Evolutionary conservation across 75 land plant genomes (phyloP).

Genomic region (Sequoia sempervirens): DNA sequence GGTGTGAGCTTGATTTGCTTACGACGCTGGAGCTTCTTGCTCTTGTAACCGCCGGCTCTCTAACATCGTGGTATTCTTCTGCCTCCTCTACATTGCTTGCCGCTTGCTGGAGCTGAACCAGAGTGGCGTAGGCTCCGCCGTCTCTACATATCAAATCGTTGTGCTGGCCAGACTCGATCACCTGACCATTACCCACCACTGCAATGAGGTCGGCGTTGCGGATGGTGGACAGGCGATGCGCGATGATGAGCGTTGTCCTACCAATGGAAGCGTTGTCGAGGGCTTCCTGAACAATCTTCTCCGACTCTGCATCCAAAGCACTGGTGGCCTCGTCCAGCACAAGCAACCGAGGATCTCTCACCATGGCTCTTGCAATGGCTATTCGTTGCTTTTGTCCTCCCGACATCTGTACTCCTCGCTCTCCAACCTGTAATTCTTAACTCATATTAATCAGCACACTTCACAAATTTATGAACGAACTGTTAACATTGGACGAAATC

Average conservation of each 20-base stretch:
- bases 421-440: conserved; percentile 25
- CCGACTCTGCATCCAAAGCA: conserved; percentile 46
- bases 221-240: conserved; percentile 47
- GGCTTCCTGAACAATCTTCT: conserved; percentile 42
- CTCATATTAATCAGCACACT: no score
- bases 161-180: conserved; percentile 45
- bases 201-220: conserved; percentile 40
- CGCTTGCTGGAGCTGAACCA: conserved; percentile 33
- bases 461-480: no score
- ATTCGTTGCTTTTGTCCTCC: conserved; percentile 60
- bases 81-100: background rate
- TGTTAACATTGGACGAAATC: no score
- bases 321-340: conserved; percentile 58
- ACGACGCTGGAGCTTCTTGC: background rate
- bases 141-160: conserved; percentile 25
- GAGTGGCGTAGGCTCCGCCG: conserved; percentile 35
- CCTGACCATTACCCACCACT: conserved; percentile 39
- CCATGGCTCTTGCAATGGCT: conserved; percentile 50
- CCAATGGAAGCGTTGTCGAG: conserved; percentile 30
- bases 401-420: conserved; percentile 42
- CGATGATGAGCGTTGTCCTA: conserved; percentile 36
- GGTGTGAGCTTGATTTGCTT: conserved; percentile 12
- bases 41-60: conserved; percentile 10
- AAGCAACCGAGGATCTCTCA: conserved; percentile 34
- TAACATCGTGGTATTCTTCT: conserved; percentile 4